These are phyloP conservation scores for Nothophaeocryptopus gaeumannii DNA, from an alignment of 2,329 filamentous ascomycete species.

Conservation along the genomic window DNA sequence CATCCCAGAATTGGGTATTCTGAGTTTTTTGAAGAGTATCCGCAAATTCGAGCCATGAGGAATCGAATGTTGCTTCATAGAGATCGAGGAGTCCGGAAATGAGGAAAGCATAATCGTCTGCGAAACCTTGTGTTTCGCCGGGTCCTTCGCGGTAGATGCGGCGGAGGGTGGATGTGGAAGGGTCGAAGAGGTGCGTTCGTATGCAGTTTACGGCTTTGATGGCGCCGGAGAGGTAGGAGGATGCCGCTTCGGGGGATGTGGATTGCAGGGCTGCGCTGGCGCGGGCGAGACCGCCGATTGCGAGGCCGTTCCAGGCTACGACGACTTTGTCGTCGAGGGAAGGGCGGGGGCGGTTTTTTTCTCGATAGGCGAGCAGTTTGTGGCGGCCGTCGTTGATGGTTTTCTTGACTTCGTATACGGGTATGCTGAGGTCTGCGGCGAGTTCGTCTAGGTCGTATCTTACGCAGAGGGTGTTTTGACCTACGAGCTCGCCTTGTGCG, in stretches of 20 bases:
- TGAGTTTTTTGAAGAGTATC: slow-evolving; percentile 76
- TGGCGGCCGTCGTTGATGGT: slow-evolving; percentile 65
- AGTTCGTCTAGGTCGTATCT: slow-evolving; percentile 66
- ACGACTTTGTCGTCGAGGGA: slow-evolving; percentile 85
- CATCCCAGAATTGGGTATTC: slow-evolving; percentile 74
- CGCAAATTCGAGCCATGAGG: slow-evolving; percentile 73
- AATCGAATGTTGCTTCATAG: slow-evolving; percentile 78
- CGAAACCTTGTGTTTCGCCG: slow-evolving; percentile 69
- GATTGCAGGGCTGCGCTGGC: slow-evolving; percentile 65
- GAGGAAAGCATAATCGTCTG: slow-evolving; percentile 92
- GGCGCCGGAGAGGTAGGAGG: slow-evolving; percentile 62
- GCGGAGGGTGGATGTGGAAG: slow-evolving; percentile 60
- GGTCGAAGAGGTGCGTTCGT: slow-evolving; percentile 68
- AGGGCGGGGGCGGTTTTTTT: slow-evolving; percentile 71
- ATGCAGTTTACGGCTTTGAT: slow-evolving; percentile 70
- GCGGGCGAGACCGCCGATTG: slow-evolving; percentile 76
- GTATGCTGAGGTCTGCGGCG: slow-evolving; percentile 70
- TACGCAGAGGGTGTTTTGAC: slow-evolving; percentile 82
- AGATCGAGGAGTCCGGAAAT: slow-evolving; percentile 79
- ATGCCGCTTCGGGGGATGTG: slow-evolving; percentile 49
- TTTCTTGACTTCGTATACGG: slow-evolving; percentile 64
- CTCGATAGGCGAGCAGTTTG: slow-evolving; percentile 68
- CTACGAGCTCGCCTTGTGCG: slow-evolving; percentile 88
- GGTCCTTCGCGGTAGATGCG: slow-evolving; percentile 70
- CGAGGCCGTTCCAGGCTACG: slow-evolving; percentile 82